Evolutionary conservation across 2,329 filamentous ascomycete species (phyloP).

Genomic region (Epicoccum sorghinum): DNA sequence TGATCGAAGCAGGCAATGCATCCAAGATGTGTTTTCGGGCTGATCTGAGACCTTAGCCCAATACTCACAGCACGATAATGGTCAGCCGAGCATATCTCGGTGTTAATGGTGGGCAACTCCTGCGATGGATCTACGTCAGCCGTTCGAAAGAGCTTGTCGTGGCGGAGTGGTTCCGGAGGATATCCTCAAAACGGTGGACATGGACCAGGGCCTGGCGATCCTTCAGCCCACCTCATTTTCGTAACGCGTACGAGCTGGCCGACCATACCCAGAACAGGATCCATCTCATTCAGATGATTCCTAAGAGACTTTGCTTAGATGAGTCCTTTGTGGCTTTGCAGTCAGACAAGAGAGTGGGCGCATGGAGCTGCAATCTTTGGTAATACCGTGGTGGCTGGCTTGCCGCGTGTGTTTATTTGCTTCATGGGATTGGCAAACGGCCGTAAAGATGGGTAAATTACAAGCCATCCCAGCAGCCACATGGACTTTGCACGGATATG

Average conservation of each 20-base stretch:
- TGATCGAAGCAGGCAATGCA: conserved; percentile 22
- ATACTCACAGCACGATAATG: conserved; percentile 27
- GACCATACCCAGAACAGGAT: conserved; percentile 13
- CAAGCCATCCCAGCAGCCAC: conserved; percentile 9
- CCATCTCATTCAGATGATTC: conserved; percentile 1
- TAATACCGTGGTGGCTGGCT: conserved; percentile 13
- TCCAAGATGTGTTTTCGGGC: conserved; percentile 32
- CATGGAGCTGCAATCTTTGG: background rate
- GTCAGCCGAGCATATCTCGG: conserved; percentile 37
- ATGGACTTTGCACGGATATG: conserved; percentile 6
- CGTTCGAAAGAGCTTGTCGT: conserved; percentile 37
- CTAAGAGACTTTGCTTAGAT: background rate
- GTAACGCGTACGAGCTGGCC: conserved; percentile 11
- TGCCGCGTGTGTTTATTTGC: background rate
- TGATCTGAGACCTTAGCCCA: conserved; percentile 45
- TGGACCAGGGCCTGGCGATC: conserved; percentile 31
- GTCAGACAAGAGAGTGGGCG: background rate
- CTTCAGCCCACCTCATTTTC: conserved; percentile 21
- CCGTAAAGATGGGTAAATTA: background rate
- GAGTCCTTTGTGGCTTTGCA: background rate
- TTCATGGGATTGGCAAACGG: background rate
- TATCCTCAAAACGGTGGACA: conserved; percentile 39
- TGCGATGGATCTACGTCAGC: conserved; percentile 45
- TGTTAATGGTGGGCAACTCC: conserved; percentile 30
- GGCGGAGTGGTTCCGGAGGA: conserved; percentile 40